These are phyloP conservation scores for Mastigamoeba balamuthi DNA, from an alignment of 78 protist genomes.

Conservation along the genomic window DNA sequence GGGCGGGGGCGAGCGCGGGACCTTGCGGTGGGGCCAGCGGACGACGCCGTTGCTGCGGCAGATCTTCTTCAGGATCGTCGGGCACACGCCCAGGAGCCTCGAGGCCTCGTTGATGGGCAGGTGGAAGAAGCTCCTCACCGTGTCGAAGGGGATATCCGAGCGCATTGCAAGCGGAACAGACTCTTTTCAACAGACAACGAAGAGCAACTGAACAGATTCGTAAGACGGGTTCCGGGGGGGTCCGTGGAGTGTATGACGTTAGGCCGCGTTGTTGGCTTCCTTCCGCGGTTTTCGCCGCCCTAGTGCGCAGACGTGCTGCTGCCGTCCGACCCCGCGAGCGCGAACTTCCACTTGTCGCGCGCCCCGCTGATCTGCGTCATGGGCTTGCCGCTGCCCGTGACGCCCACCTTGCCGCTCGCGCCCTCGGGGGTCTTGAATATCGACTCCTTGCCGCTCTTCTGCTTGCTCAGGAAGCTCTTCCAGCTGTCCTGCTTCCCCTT, in stretches of 20 bases:
- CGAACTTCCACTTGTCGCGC: neutral
- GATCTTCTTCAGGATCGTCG: neutral
- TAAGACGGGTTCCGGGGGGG: too few relatives aligned
- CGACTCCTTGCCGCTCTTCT: neutral
- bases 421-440: neutral
- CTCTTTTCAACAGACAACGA: too few relatives aligned
- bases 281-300: too few relatives aligned
- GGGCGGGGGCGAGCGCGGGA: too few relatives aligned
- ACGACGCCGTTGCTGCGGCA: neutral
- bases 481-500: neutral
- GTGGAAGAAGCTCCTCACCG: neutral
- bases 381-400: neutral
- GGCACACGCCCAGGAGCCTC: neutral
- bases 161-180: too few relatives aligned
- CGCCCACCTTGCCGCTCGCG: neutral
- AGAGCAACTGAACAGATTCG: too few relatives aligned
- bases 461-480: neutral
- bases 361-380: neutral
- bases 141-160: neutral
- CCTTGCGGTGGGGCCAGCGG: neutral
- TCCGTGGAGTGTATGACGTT: too few relatives aligned
- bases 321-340: too few relatives aligned
- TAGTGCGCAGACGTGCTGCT: too few relatives aligned
- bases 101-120: neutral
- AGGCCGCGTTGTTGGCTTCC: too few relatives aligned